These are phyloP conservation scores for Fagopyrum esculentum DNA, from an alignment of 148 eudicot species.

Conservation along the genomic window DNA sequence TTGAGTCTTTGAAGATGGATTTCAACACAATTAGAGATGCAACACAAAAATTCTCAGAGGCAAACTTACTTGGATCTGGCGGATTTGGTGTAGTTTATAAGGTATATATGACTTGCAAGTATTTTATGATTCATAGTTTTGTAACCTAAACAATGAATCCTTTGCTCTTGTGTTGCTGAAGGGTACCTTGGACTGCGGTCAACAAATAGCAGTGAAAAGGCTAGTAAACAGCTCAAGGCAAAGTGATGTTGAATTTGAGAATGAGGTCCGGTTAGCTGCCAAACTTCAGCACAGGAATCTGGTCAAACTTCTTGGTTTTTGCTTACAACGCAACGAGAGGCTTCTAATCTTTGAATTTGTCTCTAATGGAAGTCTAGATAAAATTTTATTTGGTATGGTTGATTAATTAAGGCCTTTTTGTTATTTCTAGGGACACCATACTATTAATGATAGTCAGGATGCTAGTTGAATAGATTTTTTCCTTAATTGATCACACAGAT, in stretches of 20 bases:
- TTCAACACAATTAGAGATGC: constrained; percentile 24
- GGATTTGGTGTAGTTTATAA: constrained; percentile 23
- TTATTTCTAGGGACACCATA: neutral
- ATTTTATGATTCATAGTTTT: neutral
- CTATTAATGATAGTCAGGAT: neutral
- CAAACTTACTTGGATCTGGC: constrained; percentile 23
- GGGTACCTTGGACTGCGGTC: constrained; percentile 5
- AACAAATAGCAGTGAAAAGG: constrained; percentile 8
- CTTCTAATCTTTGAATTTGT: constrained; percentile 4
- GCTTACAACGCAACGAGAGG: neutral
- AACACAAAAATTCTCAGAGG: constrained; percentile 36
- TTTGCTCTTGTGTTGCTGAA: neutral
- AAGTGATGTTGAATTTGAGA: neutral
- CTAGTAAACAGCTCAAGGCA: neutral
- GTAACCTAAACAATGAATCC: neutral
- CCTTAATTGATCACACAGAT: constrained; percentile 23
- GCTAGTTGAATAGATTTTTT: neutral
- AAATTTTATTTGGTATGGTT: neutral
- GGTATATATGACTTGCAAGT: neutral
- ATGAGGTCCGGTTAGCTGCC: neutral
- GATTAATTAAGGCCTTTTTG: neutral
- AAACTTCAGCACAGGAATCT: neutral
- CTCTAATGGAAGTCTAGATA: neutral
- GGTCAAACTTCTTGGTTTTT: neutral
- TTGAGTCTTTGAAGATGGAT: neutral